Percentiles rank a stretch among this genome's conserved stretches.
Evolutionary conservation across 257 asterid genomes (phyloP).

Genomic region (Solanum arcanum): DNA sequence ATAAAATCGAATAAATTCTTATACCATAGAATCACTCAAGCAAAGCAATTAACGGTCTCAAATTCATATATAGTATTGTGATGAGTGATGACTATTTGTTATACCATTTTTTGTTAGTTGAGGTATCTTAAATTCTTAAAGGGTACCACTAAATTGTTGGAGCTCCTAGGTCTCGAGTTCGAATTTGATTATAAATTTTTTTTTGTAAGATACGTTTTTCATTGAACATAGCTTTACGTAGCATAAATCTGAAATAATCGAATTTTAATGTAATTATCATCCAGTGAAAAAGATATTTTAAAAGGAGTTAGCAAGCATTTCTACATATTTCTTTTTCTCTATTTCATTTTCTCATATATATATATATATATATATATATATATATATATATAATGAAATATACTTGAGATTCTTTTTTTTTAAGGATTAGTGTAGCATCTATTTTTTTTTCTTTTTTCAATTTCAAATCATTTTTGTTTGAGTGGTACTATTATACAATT

Average conservation of each 20-base stretch:
- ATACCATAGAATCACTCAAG: neutral
- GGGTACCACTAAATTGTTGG: no score
- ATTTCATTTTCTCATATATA: neutral
- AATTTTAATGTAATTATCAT: no score
- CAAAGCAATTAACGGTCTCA: neutral
- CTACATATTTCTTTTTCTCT: neutral
- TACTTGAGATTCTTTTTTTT: neutral
- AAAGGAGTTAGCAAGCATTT: neutral
- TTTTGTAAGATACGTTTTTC: accelerated
- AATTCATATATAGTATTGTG: neutral
- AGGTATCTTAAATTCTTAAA: neutral
- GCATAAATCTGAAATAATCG: no score
- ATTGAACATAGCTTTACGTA: no score
- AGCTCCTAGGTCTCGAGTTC: accelerated
- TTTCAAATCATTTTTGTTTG: neutral
- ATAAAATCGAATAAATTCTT: neutral
- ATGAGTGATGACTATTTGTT: neutral
- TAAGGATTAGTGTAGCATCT: neutral
- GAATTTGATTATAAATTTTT: no score
- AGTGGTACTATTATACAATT: neutral
- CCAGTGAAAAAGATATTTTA: no score
- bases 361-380: neutral
- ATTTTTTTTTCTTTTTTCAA: neutral
- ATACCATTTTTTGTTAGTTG: neutral
- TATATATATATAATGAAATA: neutral